These are phyloP conservation scores for Musa beccarii DNA, from an alignment of 176 grass and related monocot genomes.

Conservation along the genomic window DNA sequence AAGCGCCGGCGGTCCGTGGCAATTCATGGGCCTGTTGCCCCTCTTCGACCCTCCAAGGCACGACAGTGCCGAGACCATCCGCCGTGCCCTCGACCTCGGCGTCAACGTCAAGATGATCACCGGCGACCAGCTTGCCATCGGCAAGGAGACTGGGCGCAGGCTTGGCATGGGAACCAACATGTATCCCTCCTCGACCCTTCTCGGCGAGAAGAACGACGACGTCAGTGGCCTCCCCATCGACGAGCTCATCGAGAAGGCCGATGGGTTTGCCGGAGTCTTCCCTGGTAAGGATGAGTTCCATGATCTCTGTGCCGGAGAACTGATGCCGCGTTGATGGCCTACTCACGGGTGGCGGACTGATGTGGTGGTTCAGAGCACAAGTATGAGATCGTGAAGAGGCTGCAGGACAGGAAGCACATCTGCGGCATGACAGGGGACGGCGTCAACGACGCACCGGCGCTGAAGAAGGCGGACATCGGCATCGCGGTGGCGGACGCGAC, in stretches of 20 bases:
- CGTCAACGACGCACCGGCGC: constrained; percentile 85
- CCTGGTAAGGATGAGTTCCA: constrained; percentile 27
- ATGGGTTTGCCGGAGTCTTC: constrained; percentile 84
- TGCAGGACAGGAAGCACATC: constrained; percentile 80
- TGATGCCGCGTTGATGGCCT: not conserved
- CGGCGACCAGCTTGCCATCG: constrained; percentile 86
- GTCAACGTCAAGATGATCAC: constrained; percentile 98
- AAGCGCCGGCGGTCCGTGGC: constrained; percentile 48
- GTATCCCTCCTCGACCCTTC: constrained; percentile 75
- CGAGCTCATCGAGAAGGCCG: constrained; percentile 81
- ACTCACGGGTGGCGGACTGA: not conserved
- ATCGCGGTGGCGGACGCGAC: constrained; percentile 92
- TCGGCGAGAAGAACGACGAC: constrained; percentile 50
- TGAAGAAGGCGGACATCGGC: constrained; percentile 95
- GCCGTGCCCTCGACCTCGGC: constrained; percentile 55
- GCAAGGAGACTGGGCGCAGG: constrained; percentile 68
- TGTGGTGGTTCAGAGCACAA: constrained; percentile 50
- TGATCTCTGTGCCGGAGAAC: not conserved
- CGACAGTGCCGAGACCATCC: constrained; percentile 88
- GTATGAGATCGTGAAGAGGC: constrained; percentile 89
- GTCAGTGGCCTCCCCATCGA: constrained; percentile 66
- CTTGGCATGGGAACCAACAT: constrained; percentile 92
- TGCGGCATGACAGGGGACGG: constrained; percentile 86
- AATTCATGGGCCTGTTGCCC: constrained; percentile 71
- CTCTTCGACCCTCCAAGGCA: constrained; percentile 88